These are phyloP conservation scores for Gautieria morchelliformis DNA, from an alignment of 768 basidiomycete genomes.

Conservation along the genomic window DNA sequence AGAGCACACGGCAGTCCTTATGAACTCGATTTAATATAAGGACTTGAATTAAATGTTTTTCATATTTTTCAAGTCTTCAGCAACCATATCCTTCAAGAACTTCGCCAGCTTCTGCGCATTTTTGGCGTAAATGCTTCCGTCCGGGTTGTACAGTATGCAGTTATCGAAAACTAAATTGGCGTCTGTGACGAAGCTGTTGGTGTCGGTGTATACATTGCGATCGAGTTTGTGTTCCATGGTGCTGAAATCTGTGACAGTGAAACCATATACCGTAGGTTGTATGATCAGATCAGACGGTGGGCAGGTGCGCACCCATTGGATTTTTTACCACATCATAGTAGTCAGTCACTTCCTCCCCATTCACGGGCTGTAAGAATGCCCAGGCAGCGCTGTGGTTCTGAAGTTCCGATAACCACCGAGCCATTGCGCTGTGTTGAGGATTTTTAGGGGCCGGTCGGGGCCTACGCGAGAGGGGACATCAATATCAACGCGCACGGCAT, in stretches of 20 bases:
- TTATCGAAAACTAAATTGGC: slow-evolving; percentile 83
- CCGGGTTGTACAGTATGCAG: slow-evolving; percentile 80
- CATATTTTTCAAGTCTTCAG: slow-evolving; percentile 12
- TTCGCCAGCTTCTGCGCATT: slow-evolving; percentile 81
- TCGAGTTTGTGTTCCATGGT: slow-evolving; percentile 91
- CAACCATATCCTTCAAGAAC: slow-evolving; percentile 50
- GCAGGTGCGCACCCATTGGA: slow-evolving; percentile 74
- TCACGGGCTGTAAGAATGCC: slow-evolving; percentile 82
- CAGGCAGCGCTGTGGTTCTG: slow-evolving; percentile 73
- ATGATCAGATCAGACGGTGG: slow-evolving; percentile 4
- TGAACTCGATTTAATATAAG: not conserved
- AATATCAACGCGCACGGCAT: slow-evolving; percentile 2
- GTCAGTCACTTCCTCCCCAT: slow-evolving; percentile 67
- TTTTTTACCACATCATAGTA: slow-evolving; percentile 83
- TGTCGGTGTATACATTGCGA: slow-evolving; percentile 67
- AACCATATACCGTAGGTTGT: not conserved
- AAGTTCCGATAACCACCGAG: slow-evolving; percentile 69
- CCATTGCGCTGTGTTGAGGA: slow-evolving; percentile 50
- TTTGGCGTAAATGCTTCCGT: slow-evolving; percentile 68
- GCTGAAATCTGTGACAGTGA: slow-evolving; percentile 52
- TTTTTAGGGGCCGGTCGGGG: slow-evolving; percentile 38
- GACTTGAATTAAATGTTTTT: not conserved
- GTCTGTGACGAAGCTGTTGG: slow-evolving; percentile 70
- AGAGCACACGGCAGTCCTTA: not conserved
- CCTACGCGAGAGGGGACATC: slow-evolving; percentile 10